Base-by-base conservation (phyloP, 192 early-diverging fungal genomes). In the Linnemannia zychae region DNA sequence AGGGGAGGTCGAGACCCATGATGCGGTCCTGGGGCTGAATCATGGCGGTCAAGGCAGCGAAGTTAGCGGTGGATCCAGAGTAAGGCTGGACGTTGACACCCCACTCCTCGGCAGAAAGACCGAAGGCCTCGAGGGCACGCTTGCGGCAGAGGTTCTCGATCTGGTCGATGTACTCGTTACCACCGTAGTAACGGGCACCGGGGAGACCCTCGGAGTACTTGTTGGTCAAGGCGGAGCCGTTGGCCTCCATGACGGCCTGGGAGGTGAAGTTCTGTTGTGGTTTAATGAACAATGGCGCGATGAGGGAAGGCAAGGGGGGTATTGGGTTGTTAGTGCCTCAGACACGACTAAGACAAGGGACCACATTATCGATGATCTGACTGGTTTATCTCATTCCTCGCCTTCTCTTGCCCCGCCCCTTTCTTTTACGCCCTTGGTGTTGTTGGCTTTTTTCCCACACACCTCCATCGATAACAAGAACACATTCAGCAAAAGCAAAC, bases 31-130 rank as follows among this genome's bases (percentile, higher is more conserved):
- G 97, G 34, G 99, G 99, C 80, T 94, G 88, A 80, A 99, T 92
- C 63, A 99, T 92, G 71, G 97, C 98, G 63, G 98, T 99, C 77
- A 99, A 92, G 52, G 97, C 98, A 37, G 97, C 95, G 90, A 99
- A 99, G 93, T 99, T 99, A 88, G 99, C 99, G 57, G 99, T 99
- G 52, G 93, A 95, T 67, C 97, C 99, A 81, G 99, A 99, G 94
- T 99, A 99, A 68, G 99, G 96, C 92, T 99, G 99, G 63, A 99
- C 99, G 81, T 99, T 99, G 86, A 99, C 99, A 75, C 99, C 99
- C 99, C 99, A 99, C 86, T 98, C 93, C 40, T 88, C 90, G 40
- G 96, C 79, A 81, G 95, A 94, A 67, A 99, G 93, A 85, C 92
- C 90, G 89, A 99, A 99, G 38, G 98, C 99, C 71, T 90, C 92